Evolutionary conservation across 805 yeast species (phyloP), one percentile per base, ranked within the genome.

Genomic region (Saccharomycopsis javanensis): DNA sequence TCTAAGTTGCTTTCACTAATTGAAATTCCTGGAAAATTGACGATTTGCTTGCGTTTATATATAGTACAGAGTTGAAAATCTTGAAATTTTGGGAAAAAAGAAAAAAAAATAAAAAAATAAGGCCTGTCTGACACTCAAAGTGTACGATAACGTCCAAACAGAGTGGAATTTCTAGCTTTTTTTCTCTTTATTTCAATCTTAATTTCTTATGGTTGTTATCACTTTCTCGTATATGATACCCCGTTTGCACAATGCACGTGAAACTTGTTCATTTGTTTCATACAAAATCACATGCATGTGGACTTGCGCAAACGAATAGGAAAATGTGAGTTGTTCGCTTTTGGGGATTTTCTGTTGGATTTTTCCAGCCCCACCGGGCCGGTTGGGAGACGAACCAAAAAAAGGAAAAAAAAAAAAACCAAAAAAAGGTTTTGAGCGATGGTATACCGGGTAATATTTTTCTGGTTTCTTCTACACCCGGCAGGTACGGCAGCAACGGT

Each of bases 241-340:
- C 27, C 15, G 48, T 42, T 42, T 42, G 48, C 48, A 42, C 48
- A 42, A 42, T 13, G 48, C 48, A 42, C 48, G 48, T 42, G 48
- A 42, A 42, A 42, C 27, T 42, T 42, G 48, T 42, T 42, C 48
- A 42, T 42, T 13, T 42, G 28, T 20, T 20, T 13, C 23, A 13
- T 20, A 20, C 10, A 10, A 20, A 23, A 42, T 20, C 48, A 20
- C 28, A 20, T 42, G 48, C 48, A 20, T 42, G 23, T 16, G 48
- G 15, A 28, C 25, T 18, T 11, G 48, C 48, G 5, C 28, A 42
- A 23, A n/a, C n/a, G n/a, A n/a, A n/a, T n/a, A n/a, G n/a, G n/a
- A n/a, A n/a, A n/a, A n/a, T n/a, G n/a, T n/a, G n/a, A n/a, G n/a
- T n/a, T n/a, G n/a, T n/a, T n/a, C n/a, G n/a, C n/a, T n/a, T n/a